Conservation (phyloP, 257 asterid species). For the Lycium barbarum region DNA sequence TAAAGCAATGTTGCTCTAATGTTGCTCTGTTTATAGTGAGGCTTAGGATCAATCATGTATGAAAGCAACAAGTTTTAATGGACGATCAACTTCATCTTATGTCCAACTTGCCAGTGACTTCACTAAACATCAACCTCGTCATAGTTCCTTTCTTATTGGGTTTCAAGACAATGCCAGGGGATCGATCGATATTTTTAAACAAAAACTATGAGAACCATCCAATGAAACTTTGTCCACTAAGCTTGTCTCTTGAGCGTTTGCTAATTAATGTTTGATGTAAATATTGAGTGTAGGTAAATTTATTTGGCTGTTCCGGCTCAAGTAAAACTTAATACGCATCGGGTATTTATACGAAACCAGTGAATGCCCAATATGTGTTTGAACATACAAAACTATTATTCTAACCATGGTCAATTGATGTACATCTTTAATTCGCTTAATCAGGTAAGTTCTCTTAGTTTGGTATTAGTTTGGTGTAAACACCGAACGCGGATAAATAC, state of each 20-base stretch:
- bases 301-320: not conserved
- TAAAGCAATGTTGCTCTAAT: not conserved
- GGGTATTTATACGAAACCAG: not conserved
- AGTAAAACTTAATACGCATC: not conserved
- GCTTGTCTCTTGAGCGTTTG: too few relatives aligned
- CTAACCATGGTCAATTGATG: too few relatives aligned
- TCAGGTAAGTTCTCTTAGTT: not conserved
- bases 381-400: not conserved
- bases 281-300: not conserved
- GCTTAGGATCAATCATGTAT: not conserved
- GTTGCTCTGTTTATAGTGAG: not conserved
- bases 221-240: not conserved
- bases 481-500: not conserved
- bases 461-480: not conserved
- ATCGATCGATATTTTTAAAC: not conserved
- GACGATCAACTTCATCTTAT: not conserved
- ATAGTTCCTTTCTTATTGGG: not conserved
- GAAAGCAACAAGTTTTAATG: not conserved
- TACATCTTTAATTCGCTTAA: too few relatives aligned
- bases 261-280: not conserved
- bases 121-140: not conserved
- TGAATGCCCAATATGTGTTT: not conserved
- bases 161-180: not conserved
- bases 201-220: not conserved
- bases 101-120: not conserved